Conservation (phyloP, 2,329 filamentous ascomycete species). For the Alternaria hordeiaustralica region DNA sequence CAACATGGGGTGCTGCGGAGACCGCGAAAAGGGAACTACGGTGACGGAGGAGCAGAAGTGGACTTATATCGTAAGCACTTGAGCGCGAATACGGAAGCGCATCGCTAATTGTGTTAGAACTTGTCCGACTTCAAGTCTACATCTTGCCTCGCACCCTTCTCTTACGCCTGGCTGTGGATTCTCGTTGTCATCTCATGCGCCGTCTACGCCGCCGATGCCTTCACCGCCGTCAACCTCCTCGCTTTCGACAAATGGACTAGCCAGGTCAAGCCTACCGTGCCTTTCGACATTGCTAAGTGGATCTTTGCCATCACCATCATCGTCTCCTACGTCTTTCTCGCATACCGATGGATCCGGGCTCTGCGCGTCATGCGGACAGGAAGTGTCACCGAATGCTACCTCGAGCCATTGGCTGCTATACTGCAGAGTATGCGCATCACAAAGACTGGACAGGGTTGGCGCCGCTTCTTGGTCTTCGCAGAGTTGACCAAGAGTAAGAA, state of each 20-base stretch:
- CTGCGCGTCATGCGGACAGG: conserved; percentile 81
- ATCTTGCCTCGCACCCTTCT: conserved; percentile 77
- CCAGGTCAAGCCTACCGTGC: conserved; percentile 78
- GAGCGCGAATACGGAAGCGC: not conserved
- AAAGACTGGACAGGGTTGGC: conserved; percentile 75
- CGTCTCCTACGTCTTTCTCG: conserved; percentile 81
- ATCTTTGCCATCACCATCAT: conserved; percentile 95
- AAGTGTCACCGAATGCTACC: conserved; percentile 88
- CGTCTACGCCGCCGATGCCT: conserved; percentile 89
- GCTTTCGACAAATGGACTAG: conserved; percentile 90
- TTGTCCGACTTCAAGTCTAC: conserved; percentile 79
- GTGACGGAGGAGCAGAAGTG: conserved; percentile 67
- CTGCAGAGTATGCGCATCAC: conserved; percentile 82
- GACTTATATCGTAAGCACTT: conserved; percentile 82
- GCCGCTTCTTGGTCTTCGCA: conserved; percentile 89
- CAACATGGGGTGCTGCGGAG: conserved; percentile 48
- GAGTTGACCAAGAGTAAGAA: conserved; percentile 91
- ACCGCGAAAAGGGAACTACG: conserved; percentile 45
- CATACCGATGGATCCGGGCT: conserved; percentile 80
- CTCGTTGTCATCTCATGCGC: conserved; percentile 79
- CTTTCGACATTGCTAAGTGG: conserved; percentile 84
- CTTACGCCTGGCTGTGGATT: conserved; percentile 85
- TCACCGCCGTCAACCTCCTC: conserved; percentile 90
- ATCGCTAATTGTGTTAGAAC: conserved; percentile 47
- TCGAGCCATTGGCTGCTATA: conserved; percentile 84